Conservation (phyloP, 1,284 basidiomycete genomes). For the Moniliophthora roreri region DNA sequence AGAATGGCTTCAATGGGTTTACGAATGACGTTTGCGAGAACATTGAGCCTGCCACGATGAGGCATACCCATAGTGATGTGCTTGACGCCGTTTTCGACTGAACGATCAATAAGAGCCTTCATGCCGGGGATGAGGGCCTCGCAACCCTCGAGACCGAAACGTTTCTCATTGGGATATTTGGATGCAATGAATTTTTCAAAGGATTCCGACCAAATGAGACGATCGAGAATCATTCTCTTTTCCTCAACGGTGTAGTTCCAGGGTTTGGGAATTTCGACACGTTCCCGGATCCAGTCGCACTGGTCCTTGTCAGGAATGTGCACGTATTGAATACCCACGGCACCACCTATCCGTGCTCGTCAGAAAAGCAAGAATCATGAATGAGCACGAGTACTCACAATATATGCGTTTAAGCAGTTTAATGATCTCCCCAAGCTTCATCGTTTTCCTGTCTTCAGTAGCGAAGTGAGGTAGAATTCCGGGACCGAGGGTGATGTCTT, state of each 20-base stretch:
- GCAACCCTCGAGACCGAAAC: slow-evolving; percentile 98
- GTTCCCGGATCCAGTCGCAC: slow-evolving; percentile 99
- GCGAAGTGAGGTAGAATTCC: slow-evolving; percentile 97
- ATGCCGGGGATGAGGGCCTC: slow-evolving; percentile 98
- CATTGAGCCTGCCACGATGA: slow-evolving; percentile 97
- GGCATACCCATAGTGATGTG: slow-evolving; percentile 99
- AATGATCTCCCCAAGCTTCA: slow-evolving; percentile 93
- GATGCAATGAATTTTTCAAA: slow-evolving; percentile 99
- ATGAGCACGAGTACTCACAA: slow-evolving; percentile 55
- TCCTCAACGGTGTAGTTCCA: slow-evolving; percentile 98
- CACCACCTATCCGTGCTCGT: slow-evolving; percentile 61
- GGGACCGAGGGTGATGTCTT: slow-evolving; percentile 92
- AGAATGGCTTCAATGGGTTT: slow-evolving; percentile 98
- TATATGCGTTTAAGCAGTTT: slow-evolving; percentile 92
- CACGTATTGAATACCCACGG: slow-evolving; percentile 95
- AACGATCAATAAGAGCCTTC: slow-evolving; percentile 98
- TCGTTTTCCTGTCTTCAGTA: slow-evolving; percentile 79
- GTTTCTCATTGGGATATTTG: slow-evolving; percentile 99
- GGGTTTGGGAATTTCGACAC: slow-evolving; percentile 95
- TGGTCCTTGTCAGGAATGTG: slow-evolving; percentile 99
- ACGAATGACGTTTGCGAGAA: slow-evolving; percentile 97
- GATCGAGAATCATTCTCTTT: slow-evolving; percentile 98
- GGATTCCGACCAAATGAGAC: slow-evolving; percentile 98
- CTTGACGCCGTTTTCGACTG: slow-evolving; percentile 95
- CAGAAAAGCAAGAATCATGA: slow-evolving; percentile 8